Evolutionary conservation across 1,284 basidiomycete genomes (phyloP), one percentile per base, ranked within the genome.

Genomic region (Omphalotus olearius): DNA sequence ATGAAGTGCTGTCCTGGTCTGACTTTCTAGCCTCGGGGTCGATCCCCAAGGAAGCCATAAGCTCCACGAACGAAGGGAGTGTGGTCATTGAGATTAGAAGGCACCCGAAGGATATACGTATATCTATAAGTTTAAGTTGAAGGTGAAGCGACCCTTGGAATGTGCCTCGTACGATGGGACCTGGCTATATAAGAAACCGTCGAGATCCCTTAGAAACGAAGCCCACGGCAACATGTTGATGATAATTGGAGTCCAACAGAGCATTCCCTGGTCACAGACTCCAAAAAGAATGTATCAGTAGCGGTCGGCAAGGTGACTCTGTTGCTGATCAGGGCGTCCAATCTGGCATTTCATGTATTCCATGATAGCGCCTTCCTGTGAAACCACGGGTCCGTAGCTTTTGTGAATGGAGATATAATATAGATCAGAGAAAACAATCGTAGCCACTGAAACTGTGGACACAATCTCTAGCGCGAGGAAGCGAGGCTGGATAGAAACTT

Each of bases 51-150:
- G 88, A 80, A 57, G 80, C 79, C 86, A 91, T 88, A 66, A 91
- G 84, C 69, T 90, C 82, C 55, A 88, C 82, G 66, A 91, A 91
- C 54, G 88, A 89, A 63, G 88, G 88, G 62, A 91, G 83, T 62
- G 85, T 70, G 60, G 83, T 74, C 79, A 82, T 85, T 66, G 55
- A 62, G 64, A 64, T 67, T 65, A 63, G 59, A 59, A 59, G 57
- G 62, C 64, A 61, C 46, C 51, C 45, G 26, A 42, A 35, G 45
- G 38, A 13, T 33, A 33, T 46, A 26, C 30, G 20, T 44, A 26
- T 41, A 33, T 44, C 37, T 16, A 51, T 26, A 51, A 44, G 36
- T 35, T 51, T 43, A 35, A 51, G 38, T n/a, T 38, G 50, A 60
- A 48, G 56, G 61, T 61, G 58, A 65, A 39, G 54, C 52, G 63